phyloP scores from a whole-genome alignment of 1,139 yeast genomes.

The Scheffersomyces illinoinensis region DNA sequence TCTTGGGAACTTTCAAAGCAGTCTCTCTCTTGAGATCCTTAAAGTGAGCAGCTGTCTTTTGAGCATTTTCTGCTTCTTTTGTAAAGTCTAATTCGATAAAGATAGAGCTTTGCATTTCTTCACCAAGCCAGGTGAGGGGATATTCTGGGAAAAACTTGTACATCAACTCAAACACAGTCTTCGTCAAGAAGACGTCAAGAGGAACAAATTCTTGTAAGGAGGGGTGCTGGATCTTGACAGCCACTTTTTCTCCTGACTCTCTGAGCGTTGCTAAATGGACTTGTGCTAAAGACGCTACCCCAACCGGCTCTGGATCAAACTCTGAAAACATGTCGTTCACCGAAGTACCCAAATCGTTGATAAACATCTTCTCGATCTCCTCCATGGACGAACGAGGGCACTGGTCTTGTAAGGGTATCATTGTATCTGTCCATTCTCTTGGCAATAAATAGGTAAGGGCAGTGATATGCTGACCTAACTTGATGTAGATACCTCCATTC shows the following conservation, averaged over 20 bases:
- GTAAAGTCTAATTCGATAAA: slow-evolving; percentile 86
- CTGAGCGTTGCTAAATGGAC: slow-evolving; percentile 78
- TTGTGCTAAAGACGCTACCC: slow-evolving; percentile 95
- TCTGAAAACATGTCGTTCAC: slow-evolving; percentile 67
- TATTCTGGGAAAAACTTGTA: slow-evolving; percentile 87
- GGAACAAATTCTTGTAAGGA: slow-evolving; percentile 86
- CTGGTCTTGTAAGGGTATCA: slow-evolving; percentile 88
- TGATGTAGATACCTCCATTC: slow-evolving; percentile 92
- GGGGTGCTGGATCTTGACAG: slow-evolving; percentile 95
- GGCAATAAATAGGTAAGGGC: slow-evolving; percentile 93
- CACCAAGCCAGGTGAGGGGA: slow-evolving; percentile 91
- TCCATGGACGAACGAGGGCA: slow-evolving; percentile 82
- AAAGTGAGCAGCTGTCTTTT: slow-evolving; percentile 67
- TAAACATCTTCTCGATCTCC: slow-evolving; percentile 67
- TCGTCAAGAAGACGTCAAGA: slow-evolving; percentile 77
- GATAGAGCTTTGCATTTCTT: slow-evolving; percentile 82
- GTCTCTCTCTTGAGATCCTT: slow-evolving; percentile 55
- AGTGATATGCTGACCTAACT: slow-evolving; percentile 89
- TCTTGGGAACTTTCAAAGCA: slow-evolving; percentile 76
- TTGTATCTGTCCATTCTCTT: slow-evolving; percentile 90
- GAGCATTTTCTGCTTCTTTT: slow-evolving; percentile 83
- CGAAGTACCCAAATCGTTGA: slow-evolving; percentile 60
- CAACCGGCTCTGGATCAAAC: slow-evolving; percentile 77
- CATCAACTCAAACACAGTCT: slow-evolving; percentile 72
- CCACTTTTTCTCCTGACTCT: slow-evolving; percentile 69